Evolutionary conservation across 1,139 yeast species (phyloP).

Genomic region (Scheffersomyces insectosa): DNA sequence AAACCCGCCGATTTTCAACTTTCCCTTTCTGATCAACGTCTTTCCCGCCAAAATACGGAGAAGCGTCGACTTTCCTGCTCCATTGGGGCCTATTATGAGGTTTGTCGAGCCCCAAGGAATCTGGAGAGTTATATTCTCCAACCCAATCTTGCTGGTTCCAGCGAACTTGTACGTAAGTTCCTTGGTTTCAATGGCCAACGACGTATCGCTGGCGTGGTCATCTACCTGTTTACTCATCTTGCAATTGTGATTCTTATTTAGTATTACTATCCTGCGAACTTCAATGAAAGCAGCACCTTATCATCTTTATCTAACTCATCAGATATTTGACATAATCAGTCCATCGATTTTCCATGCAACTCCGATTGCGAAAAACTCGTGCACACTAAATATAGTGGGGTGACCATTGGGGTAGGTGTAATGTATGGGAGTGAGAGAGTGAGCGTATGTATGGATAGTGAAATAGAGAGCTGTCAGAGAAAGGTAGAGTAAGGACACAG

Average conservation of each 20-base stretch:
- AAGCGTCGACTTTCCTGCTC: constrained; percentile 94
- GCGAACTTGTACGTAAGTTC: constrained; percentile 73
- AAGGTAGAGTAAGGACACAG: no score
- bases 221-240: no score
- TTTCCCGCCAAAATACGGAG: constrained; percentile 87
- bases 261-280: no score
- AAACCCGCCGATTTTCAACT: constrained; percentile 67
- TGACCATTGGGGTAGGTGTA: no score
- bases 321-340: no score
- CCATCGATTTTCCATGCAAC: neutral
- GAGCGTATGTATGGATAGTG: no score
- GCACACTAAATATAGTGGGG: neutral
- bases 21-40: constrained; percentile 75
- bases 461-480: no score
- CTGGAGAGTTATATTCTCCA: constrained; percentile 58
- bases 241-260: no score
- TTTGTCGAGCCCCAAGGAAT: constrained; percentile 76
- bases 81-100: constrained; percentile 87
- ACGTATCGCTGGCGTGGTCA: constrained; percentile 10
- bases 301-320: no score
- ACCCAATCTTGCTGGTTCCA: constrained; percentile 60
- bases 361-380: neutral
- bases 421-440: no score
- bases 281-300: no score
- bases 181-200: constrained; percentile 62